Evolutionary conservation across 2,329 filamentous ascomycete genomes (phyloP).

Genomic region (Colletotrichum chrysophilum): DNA sequence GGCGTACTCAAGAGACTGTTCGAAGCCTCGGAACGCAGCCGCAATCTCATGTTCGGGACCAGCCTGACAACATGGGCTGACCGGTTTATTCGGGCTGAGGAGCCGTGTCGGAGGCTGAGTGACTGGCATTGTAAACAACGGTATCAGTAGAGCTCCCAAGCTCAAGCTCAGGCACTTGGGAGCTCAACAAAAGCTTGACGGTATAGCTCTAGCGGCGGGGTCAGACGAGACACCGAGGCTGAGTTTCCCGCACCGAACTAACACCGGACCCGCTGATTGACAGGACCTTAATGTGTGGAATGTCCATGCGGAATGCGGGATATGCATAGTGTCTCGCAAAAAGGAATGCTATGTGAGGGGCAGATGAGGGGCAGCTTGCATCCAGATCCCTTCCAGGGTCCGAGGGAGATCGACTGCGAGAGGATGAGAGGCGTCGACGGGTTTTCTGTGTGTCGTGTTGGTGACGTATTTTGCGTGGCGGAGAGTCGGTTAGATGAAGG

Average conservation of each 20-base stretch:
- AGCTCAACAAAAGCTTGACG: conserved; percentile 15
- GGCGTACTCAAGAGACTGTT: background rate
- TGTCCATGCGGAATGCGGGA: conserved; percentile 3
- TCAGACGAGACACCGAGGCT: conserved; percentile 1
- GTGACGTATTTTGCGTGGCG: conserved; percentile 11
- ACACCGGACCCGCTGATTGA: conserved; percentile 9
- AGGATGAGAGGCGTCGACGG: background rate
- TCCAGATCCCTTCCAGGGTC: background rate
- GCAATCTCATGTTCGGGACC: background rate
- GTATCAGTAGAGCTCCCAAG: background rate
- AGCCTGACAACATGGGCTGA: background rate
- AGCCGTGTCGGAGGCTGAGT: background rate
- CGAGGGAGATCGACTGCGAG: background rate
- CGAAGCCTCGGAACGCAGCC: background rate
- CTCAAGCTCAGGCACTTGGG: background rate
- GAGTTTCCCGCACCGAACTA: background rate
- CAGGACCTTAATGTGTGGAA: conserved; percentile 17
- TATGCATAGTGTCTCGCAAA: background rate
- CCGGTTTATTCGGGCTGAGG: background rate
- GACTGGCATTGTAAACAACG: background rate
- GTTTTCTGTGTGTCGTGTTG: background rate
- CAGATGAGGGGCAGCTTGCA: background rate
- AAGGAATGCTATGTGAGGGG: background rate
- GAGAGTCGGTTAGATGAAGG: background rate
- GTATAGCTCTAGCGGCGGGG: background rate